A percentile compares a stretch with the other conserved stretches of the same genome.
Conservation (phyloP, 371 early-diverging fungal species). For the Lichtheimia hyalospora region DNA sequence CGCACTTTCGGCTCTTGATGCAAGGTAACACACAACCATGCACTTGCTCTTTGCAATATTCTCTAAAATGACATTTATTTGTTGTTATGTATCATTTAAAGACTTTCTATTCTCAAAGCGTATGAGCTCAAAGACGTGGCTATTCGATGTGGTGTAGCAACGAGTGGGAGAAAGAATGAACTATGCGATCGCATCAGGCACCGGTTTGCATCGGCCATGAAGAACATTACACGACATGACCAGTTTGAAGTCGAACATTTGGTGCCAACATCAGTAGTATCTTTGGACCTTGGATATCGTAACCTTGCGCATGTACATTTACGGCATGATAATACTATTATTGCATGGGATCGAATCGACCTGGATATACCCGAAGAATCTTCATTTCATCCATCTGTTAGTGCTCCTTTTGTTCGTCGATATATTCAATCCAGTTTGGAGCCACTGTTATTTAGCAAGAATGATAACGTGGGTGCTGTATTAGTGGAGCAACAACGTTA, state of each 20-base stretch:
- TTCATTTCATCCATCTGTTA: conserved; percentile 31
- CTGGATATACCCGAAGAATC: conserved; percentile 20
- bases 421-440: conserved; percentile 18
- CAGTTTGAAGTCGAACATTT: background rate
- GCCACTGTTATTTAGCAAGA: conserved; percentile 1
- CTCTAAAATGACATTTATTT: too few species aligned
- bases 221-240: background rate
- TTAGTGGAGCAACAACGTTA: conserved; percentile 55
- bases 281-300: conserved; percentile 73
- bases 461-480: conserved; percentile 22
- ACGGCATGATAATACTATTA: conserved; percentile 25
- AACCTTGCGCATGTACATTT: conserved; percentile 68
- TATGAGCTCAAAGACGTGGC: conserved; percentile 19
- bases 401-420: conserved; percentile 25
- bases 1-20: too few species aligned
- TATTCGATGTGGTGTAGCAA: conserved; percentile 13
- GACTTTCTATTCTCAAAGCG: conserved; percentile 5
- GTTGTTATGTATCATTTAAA: too few species aligned
- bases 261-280: conserved; percentile 50
- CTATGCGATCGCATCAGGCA: conserved; percentile 16
- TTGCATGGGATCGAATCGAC: conserved; percentile 46
- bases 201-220: conserved; percentile 9
- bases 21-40: too few species aligned
- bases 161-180: conserved; percentile 19
- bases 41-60: too few species aligned